Percentiles rank a stretch among this genome's conserved stretches.
Conservation (phyloP, 768 basidiomycete genomes). For the Strobilomyces echinocephalus region DNA sequence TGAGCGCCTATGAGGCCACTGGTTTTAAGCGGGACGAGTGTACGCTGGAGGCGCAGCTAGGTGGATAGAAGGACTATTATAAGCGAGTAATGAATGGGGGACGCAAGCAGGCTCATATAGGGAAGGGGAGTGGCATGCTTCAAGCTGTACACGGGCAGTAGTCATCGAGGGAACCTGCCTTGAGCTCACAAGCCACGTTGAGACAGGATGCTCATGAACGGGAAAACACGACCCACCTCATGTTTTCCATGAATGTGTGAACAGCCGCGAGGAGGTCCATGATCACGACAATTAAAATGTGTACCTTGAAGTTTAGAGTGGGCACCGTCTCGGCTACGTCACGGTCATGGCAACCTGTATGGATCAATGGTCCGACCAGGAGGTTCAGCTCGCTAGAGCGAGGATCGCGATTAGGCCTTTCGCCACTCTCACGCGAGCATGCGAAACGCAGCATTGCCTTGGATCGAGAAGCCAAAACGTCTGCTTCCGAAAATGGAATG, state of each 20-base stretch:
- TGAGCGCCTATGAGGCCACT: slow-evolving; percentile 10
- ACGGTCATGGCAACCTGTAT: slow-evolving; percentile 23
- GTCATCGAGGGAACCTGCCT: slow-evolving; percentile 31
- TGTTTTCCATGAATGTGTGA: slow-evolving; percentile 33
- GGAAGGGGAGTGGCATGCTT: slow-evolving; percentile 23
- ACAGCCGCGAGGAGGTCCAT: slow-evolving; percentile 31
- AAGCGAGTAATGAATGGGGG: slow-evolving; percentile 25
- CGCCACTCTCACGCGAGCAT: slow-evolving; percentile 1
- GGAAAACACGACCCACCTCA: slow-evolving; percentile 34
- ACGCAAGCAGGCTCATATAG: slow-evolving; percentile 30
- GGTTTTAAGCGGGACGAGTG: slow-evolving; percentile 12
- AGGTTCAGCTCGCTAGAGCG: slow-evolving; percentile 4
- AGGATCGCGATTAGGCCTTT: slow-evolving; percentile 6
- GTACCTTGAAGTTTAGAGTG: slow-evolving; percentile 23
- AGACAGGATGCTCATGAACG: slow-evolving; percentile 29
- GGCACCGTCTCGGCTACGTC: slow-evolving; percentile 23
- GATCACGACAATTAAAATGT: slow-evolving; percentile 30
- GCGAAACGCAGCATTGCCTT: slow-evolving; percentile 19
- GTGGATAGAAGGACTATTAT: slow-evolving; percentile 26
- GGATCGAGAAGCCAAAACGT: not conserved
- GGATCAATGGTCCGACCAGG: not conserved
- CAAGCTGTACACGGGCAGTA: slow-evolving; percentile 30
- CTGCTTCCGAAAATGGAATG: slow-evolving; percentile 25
- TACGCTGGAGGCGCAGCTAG: slow-evolving; percentile 22
- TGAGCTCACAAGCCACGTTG: slow-evolving; percentile 35